These are phyloP conservation scores for Elsinoe ampelina DNA, from an alignment of 2,329 filamentous ascomycete species.

Conservation along the genomic window DNA sequence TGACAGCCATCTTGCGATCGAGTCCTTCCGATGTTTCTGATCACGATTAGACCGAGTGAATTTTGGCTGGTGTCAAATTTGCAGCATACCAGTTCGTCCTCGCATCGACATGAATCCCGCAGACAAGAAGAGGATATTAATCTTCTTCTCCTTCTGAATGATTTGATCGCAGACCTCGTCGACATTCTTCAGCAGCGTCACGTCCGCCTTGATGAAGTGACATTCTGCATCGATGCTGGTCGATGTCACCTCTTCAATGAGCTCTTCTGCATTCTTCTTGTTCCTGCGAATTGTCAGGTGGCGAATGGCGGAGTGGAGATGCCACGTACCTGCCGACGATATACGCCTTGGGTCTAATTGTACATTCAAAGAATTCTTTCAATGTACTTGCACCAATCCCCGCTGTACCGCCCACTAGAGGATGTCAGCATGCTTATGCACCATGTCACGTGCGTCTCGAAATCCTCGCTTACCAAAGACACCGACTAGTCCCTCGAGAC, in stretches of 20 bases:
- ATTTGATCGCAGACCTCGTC: constrained; percentile 41
- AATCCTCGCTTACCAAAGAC: constrained; percentile 23
- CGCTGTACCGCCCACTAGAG: constrained; percentile 32
- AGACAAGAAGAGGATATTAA: constrained; percentile 49
- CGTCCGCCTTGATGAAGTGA: constrained; percentile 35
- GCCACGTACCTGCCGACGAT: constrained; percentile 32
- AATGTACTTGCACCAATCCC: constrained; percentile 38
- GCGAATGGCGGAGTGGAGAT: not conserved
- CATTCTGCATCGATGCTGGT: constrained; percentile 21
- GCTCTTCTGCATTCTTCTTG: constrained; percentile 28
- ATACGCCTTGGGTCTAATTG: constrained; percentile 32
- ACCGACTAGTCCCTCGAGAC: constrained; percentile 24
- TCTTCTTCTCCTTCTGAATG: constrained; percentile 38
- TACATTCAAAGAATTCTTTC: constrained; percentile 33
- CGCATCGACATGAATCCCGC: constrained; percentile 38
- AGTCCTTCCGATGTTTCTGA: constrained; percentile 51
- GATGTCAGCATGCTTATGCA: not conserved
- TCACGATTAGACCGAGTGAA: not conserved
- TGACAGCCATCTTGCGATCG: constrained; percentile 42
- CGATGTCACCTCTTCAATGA: constrained; percentile 30
- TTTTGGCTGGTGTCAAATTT: not conserved
- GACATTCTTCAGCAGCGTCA: constrained; percentile 33
- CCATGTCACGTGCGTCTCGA: not conserved
- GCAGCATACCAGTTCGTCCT: constrained; percentile 6
- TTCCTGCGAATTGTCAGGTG: constrained; percentile 23